Percentiles rank a stretch among this genome's conserved stretches.
phyloP scores from a whole-genome alignment of 176 grass and related monocot genomes.

The Aegilops umbellulata region DNA sequence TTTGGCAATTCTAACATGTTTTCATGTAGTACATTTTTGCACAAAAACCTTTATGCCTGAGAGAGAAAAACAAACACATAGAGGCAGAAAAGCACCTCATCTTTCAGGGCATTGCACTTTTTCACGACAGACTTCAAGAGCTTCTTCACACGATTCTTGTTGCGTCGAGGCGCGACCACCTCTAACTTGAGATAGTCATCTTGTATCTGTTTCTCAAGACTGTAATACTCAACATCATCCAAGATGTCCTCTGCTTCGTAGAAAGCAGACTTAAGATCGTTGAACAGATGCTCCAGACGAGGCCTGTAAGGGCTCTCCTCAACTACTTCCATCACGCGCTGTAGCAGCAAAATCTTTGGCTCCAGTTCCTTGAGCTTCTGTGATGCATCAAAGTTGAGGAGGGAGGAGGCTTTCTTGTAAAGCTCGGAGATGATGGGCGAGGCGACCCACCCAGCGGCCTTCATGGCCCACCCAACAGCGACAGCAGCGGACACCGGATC shows the following conservation, averaged over 20 bases:
- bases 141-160: background rate
- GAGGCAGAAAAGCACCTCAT: background rate
- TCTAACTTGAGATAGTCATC: background rate
- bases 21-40: background rate
- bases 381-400: background rate
- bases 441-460: background rate
- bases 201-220: conserved; percentile 11
- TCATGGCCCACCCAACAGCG: conserved; percentile 3
- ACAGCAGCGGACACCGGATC: background rate
- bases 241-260: conserved; percentile 37
- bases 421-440: conserved; percentile 16
- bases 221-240: conserved; percentile 29
- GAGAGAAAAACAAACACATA: background rate
- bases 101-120: background rate
- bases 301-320: background rate
- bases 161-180: background rate
- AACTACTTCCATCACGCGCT: background rate
- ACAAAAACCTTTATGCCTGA: background rate
- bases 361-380: conserved; percentile 21
- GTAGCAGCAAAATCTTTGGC: background rate
- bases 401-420: conserved; percentile 6
- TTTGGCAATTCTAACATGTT: background rate
- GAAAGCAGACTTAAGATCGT: conserved; percentile 17
- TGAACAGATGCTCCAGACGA: background rate
- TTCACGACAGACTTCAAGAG: background rate